Percentiles rank a stretch among this genome's conserved stretches.
Evolutionary conservation across 1,284 basidiomycete genomes (phyloP).

Genomic region (Ustilago sp.): DNA sequence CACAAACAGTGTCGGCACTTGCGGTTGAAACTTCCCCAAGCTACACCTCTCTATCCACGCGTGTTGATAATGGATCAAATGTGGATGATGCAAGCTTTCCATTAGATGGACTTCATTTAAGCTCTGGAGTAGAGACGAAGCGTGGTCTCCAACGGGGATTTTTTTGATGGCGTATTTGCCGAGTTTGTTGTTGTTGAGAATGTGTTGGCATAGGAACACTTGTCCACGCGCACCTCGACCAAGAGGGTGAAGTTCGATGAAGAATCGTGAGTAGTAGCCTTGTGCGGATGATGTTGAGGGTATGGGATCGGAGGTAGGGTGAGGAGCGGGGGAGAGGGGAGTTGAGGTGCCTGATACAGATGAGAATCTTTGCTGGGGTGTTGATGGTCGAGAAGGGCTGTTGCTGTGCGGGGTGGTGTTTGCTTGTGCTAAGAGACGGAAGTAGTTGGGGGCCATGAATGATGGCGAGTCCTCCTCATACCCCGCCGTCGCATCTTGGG

Average conservation of each 20-base stretch:
- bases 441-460: conserved; percentile 59
- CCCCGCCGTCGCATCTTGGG: not conserved
- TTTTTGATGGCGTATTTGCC: conserved; percentile 87
- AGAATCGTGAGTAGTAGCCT: conserved; percentile 78
- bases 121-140: conserved; percentile 49
- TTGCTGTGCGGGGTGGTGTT: conserved; percentile 11
- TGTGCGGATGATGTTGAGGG: conserved; percentile 62
- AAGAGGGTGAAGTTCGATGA: conserved; percentile 83
- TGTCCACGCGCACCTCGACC: conserved; percentile 93
- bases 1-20: conserved; percentile 64
- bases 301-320: conserved; percentile 21
- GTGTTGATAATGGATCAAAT: conserved; percentile 94
- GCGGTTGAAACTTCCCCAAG: conserved; percentile 54
- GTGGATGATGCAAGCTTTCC: conserved; percentile 87
- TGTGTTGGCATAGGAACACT: conserved; percentile 86
- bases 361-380: conserved; percentile 29
- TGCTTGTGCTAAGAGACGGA: conserved; percentile 54
- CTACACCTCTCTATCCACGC: conserved; percentile 82
- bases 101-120: conserved; percentile 78
- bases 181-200: conserved; percentile 81
- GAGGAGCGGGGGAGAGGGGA: conserved; percentile 12
- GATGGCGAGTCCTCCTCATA: conserved; percentile 14
- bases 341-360: conserved; percentile 33
- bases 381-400: conserved; percentile 4
- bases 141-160: conserved; percentile 83